A percentile compares a stretch with the other conserved stretches of the same genome.
Evolutionary conservation across 139 green algal genomes (phyloP).

Genomic region (Chlamydomonas incerta): DNA sequence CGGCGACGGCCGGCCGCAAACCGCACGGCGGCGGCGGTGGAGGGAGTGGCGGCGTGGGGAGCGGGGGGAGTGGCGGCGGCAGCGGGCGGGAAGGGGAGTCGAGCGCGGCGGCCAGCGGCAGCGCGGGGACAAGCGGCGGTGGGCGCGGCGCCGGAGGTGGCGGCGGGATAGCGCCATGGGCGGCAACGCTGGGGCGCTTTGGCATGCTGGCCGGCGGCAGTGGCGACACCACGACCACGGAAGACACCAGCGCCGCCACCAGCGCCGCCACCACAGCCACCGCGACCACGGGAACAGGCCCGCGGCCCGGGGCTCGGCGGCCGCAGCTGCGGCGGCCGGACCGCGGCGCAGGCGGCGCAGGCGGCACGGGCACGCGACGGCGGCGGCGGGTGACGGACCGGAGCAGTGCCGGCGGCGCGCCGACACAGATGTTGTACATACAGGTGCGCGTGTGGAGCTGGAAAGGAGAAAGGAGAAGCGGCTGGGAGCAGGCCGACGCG

Average conservation of each 20-base stretch:
- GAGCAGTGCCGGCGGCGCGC: constrained; percentile 2
- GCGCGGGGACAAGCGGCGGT: neutral
- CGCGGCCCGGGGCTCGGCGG: neutral
- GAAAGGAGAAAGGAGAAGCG: no score
- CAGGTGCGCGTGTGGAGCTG: constrained; percentile 89
- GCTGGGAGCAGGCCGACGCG: no score
- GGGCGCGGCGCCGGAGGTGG: neutral
- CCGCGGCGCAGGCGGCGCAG: neutral
- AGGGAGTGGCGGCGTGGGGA: no score
- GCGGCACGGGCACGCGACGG: neutral
- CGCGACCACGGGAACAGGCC: neutral
- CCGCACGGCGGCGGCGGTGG: no score
- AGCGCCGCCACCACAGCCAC: neutral
- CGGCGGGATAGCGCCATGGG: neutral
- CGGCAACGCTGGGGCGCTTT: neutral
- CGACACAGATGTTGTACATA: constrained; percentile 86
- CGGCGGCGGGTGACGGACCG: neutral
- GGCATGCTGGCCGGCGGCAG: neutral
- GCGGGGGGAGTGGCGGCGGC: no score
- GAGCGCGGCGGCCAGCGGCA: neutral
- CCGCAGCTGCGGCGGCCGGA: neutral
- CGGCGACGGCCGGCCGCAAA: no score
- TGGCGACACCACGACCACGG: neutral
- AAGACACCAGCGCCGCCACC: neutral
- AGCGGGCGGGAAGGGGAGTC: no score